phyloP scores from a whole-genome alignment of 139 green algal genomes.

The Desmodesmus armatus region DNA sequence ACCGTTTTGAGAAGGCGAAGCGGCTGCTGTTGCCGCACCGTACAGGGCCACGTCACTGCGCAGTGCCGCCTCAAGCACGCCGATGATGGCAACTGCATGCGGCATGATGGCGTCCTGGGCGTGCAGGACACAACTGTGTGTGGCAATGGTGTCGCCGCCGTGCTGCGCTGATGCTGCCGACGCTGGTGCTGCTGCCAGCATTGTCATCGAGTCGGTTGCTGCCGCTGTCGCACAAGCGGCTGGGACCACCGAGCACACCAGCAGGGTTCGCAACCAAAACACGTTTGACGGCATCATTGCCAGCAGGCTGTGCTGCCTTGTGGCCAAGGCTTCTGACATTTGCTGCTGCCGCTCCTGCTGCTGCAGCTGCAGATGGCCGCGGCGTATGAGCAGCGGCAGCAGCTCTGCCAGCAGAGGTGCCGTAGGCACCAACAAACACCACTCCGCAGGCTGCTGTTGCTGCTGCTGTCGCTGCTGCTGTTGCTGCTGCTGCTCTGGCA shows the following conservation, averaged over 20 bases:
- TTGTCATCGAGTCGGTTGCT: not conserved
- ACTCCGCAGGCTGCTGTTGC: not conserved
- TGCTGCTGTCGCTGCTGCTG: too few species aligned
- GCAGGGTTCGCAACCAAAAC: not conserved
- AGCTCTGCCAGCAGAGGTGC: not conserved
- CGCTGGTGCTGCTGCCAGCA: too few species aligned
- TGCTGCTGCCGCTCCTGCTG: not conserved
- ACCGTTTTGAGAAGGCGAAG: too few species aligned
- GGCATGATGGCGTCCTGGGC: too few species aligned
- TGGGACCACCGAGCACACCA: too few species aligned
- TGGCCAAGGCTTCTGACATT: not conserved
- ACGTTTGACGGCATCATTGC: not conserved
- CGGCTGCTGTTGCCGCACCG: too few species aligned
- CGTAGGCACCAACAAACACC: not conserved
- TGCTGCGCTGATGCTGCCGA: not conserved
- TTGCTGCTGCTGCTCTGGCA: not conserved
- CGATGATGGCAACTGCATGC: not conserved
- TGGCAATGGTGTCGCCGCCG: not conserved
- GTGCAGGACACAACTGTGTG: too few species aligned
- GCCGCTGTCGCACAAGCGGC: not conserved
- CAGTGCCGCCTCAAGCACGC: too few species aligned
- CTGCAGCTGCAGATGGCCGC: not conserved
- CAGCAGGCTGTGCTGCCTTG: not conserved
- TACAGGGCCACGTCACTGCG: too few species aligned
- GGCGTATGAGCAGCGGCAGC: not conserved